Evolutionary conservation across 352 stramenopile species (phyloP), one percentile per base, ranked within the genome.

Genomic region (Pythium dissimile): DNA sequence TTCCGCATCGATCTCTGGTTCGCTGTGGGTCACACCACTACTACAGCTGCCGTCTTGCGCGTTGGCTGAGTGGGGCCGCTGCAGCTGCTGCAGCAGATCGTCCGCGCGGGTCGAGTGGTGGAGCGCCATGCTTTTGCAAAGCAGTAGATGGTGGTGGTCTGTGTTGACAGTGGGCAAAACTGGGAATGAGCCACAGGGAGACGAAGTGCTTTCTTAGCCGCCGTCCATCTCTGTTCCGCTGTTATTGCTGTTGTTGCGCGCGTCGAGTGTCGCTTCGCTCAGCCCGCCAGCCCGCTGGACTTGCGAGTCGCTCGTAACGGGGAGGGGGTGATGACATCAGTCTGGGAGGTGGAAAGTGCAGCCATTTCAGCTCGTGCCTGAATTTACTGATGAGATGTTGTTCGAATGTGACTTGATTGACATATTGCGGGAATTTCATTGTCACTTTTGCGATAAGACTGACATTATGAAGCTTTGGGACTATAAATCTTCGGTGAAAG

Each of bases 1-100:
- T n/a, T n/a, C n/a, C n/a, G n/a, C n/a, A n/a, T 73, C 55, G 2
- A 73, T 11, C 34, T 77, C 70, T 13, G 75, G 67, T 39, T 79
- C 70, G 35, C 64, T 77, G 59, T 70, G 59, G 38, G 63, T 12
- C 12, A 8, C 2, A 15, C 38, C 9, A 37, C 38, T 16, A 11
- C 23, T 0, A n/a, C n/a, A n/a, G n/a, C 21, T 24, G 31, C 24
- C 42, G 48, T 59, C 54, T n/a, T 63, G 54, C 0, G 34, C 24
- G 47, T 62, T 62, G 38, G n/a, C n/a, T 20, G 11, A 4, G 27
- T 24, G 39, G 39, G 31, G 8, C 27, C 23, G 26, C 35, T n/a
- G n/a, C n/a, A n/a, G n/a, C n/a, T n/a, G 42, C 23, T 47, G 54
- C 32, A 68, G 32, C 16, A 68, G 28, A 51, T 68, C 61, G 54